Base-by-base conservation (phyloP, 805 yeast species). In the Yamadazyma kitorensis region DNA sequence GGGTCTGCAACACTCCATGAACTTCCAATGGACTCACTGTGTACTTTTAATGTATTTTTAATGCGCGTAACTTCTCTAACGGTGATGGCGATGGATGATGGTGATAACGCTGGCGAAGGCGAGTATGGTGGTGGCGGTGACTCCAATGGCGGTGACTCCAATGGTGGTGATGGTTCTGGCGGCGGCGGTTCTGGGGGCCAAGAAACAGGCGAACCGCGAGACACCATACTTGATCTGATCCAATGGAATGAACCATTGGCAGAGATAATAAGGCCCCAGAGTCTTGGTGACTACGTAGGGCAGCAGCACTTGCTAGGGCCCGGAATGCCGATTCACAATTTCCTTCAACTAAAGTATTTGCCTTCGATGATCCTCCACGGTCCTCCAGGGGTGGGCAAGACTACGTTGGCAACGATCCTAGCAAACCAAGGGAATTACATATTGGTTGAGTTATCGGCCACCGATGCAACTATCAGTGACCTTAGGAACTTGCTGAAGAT, bases 361-460 rank as follows among this genome's bases (percentile, higher is more conserved):
- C 97, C 97, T 1, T 87, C 96, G 0, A 71, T 93, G 78, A 78
- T 93, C 2, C 61, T 93, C 4, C 84, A 93, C 85, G 99, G 99
- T 0, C 95, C 95, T 1, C 95, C 97, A 2, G 98, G 98, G 0
- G 89, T 87, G 3, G 91, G 93, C 69, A 93, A 93, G 53, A 93
- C 98, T 0, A 82, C 96, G 0, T 54, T 93, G 17, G 93, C 95
- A 0, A 46, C 72, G 25, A 72, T 82, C 22, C 59, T 84, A n/a
- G 80, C 88, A 0, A 51, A 60, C 11, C 60, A 67, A n/a, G 61
- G 77, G 2, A 64, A 68, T 27, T 66, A 78, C 29, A 65, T 80
- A 28, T 80, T 87, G 52, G 70, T 85, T 3, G 97, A 89, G 56
- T 62, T 88, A 27, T 85, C 95, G 35, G 98, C 97, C 0, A 86